Evolutionary conservation across 1,284 basidiomycete species (phyloP), one percentile per base, ranked within the genome.

Genomic region (Lentinula novae-zelandiae): DNA sequence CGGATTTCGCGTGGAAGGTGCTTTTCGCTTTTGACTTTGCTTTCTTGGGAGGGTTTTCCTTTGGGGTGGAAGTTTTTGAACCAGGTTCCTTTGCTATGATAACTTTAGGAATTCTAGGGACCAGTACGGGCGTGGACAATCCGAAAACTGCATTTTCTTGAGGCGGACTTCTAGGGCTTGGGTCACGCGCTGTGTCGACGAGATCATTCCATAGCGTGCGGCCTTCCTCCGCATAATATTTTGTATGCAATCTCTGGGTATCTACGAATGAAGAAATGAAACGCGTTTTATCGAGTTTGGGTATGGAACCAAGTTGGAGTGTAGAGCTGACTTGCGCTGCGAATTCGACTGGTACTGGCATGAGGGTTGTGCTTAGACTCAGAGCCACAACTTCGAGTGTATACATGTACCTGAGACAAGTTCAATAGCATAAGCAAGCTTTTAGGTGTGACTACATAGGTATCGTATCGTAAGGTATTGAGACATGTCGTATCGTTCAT

Each of bases 91-190:
- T 61, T 53, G 15, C n/a, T 1, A 60, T 64, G 8, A 10, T 13
- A 9, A 20, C 39, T 42, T 58, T 59, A 6, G 53, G 46, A 36
- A 42, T 55, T 44, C 86, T 78, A 46, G 85, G 75, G 64, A 78
- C 82, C 52, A 87, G 72, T n/a, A 87, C 68, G 9, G 85, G 86
- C 3, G 85, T 87, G 36, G 75, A 79, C 65, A 87, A 84, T 1
- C 77, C 78, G 64, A 76, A 75, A 12, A 70, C 64, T 27, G 61
- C 60, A 17, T 60, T 49, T 33, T 61, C 8, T 20, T 38, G 27
- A 6, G 54, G 12, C 27, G 40, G 33, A 34, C 15, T 15, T 36
- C 13, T 36, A 20, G n/a, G 38, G 5, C 27, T 52, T 17, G 39
- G 6, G 13, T 36, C 17, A 46, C 27, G 10, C 12, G 27, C 27